Percentiles rank a stretch among this genome's conserved stretches.
Conservation (phyloP, 805 yeast genomes). For the Lipomyces oligophaga region DNA sequence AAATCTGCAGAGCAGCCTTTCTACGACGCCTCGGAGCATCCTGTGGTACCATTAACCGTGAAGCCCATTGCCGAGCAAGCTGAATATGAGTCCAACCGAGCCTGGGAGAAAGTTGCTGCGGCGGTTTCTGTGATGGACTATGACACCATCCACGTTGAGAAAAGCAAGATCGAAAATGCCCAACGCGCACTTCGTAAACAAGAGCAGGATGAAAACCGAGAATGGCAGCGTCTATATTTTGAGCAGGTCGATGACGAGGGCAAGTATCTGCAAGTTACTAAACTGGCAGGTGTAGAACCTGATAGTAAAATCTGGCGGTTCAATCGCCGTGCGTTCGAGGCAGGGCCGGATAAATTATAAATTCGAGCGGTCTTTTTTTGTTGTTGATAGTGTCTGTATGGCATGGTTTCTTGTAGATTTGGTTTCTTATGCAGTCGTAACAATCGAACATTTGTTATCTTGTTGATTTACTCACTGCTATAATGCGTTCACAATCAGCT, state of each 20-base stretch:
- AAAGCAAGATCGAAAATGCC: conserved; percentile 71
- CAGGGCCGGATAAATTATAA: conserved; percentile 29
- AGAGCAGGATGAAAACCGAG: conserved; percentile 59
- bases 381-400: background rate
- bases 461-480: no score
- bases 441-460: no score
- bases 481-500: no score
- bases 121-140: conserved; percentile 76
- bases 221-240: conserved; percentile 86
- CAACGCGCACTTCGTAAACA: conserved; percentile 78
- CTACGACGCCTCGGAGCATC: conserved; percentile 37
- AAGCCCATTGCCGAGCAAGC: conserved; percentile 81
- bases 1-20: conserved; percentile 39
- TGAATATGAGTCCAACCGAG: conserved; percentile 76
- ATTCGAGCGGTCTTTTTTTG: background rate
- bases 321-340: conserved; percentile 30
- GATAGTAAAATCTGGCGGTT: conserved; percentile 33
- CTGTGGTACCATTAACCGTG: conserved; percentile 58
- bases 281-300: conserved; percentile 16
- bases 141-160: conserved; percentile 69
- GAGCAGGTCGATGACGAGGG: conserved; percentile 36
- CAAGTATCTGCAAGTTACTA: conserved; percentile 12
- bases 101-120: conserved; percentile 85
- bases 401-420: background rate
- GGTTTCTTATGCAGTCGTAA: no score